Base-by-base conservation (phyloP, 805 yeast genomes). In the Hanseniaspora taiwanica region DNA sequence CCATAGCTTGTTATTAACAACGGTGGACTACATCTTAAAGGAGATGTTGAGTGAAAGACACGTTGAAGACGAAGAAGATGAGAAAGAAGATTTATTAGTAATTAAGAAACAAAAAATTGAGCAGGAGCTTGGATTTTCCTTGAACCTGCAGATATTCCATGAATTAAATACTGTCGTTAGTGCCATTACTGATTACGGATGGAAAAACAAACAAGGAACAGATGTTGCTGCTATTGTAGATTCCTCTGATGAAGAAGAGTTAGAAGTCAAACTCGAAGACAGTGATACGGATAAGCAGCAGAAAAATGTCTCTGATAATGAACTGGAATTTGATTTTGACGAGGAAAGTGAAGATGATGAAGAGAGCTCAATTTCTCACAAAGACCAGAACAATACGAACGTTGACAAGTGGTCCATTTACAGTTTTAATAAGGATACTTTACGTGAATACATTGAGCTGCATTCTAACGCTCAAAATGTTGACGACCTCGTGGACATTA, bases 1-100 rank as follows among this genome's bases (percentile, higher is more conserved):
- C 7, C 85, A 81, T 42, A 82, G 76, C 34, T 72, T 76, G 2
- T 67, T 85, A 2, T 54, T 76, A 4, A 16, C 33, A 16, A 29
- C 33, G 5, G 33, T 29, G 18, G 33, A 29, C 33, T 29, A 16
- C 18, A n/a, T 29, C 10, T 29, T 29, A 16, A 29, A 13, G 14
- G 33, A 13, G 9, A n/a, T 29, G 13, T 16, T 29, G 17, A 18
- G 33, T 10, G 20, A 36, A 12, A 23, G 21, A 21, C 37, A 40
- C 14, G 24, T 20, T 6, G 27, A 25, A 17, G 33, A 19, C 27
- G 13, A 24, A 12, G 31, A 36, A 16, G n/a, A 14, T 24, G n/a
- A 36, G 10, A 4, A 7, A 17, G 18, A 24, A 17, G 78, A 91
- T 3, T 52, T 78, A 0, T 49, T 83, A 31, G 79, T 72, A 46